These are phyloP conservation scores for Penstemon davidsonii DNA, from an alignment of 257 asterid species.

Conservation along the genomic window DNA sequence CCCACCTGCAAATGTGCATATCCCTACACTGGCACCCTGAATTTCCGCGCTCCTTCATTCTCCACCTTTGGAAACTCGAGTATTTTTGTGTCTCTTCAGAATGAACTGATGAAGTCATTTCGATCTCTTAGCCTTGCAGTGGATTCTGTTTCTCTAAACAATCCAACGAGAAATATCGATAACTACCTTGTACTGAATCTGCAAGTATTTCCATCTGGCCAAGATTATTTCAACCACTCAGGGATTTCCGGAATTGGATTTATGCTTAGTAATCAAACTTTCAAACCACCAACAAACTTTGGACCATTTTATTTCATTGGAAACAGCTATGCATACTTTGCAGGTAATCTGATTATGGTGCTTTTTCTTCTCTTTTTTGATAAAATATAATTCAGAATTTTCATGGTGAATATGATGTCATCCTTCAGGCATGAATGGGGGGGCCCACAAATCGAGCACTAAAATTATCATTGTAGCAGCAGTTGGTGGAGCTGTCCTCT, in stretches of 20 bases:
- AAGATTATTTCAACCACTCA: constrained; percentile 52
- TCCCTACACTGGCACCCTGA: constrained; percentile 69
- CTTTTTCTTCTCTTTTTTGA: background rate
- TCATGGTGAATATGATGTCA: background rate
- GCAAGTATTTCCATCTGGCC: constrained; percentile 60
- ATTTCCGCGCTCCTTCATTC: constrained; percentile 77
- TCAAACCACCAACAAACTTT: constrained; percentile 68
- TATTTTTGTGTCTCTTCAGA: constrained; percentile 40
- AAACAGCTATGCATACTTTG: constrained; percentile 43
- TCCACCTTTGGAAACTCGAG: constrained; percentile 58
- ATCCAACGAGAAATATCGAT: constrained; percentile 48
- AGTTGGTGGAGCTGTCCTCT: constrained; percentile 53
- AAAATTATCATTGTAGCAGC: constrained; percentile 61
- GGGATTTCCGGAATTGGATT: constrained; percentile 63
- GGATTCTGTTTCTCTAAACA: constrained; percentile 66
- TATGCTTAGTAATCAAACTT: constrained; percentile 73
- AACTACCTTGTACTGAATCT: constrained; percentile 56
- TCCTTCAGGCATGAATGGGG: constrained; percentile 33
- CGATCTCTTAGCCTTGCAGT: constrained; percentile 50
- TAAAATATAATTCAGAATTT: background rate
- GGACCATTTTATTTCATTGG: constrained; percentile 71
- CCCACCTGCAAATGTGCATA: constrained; percentile 73
- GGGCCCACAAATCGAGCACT: constrained; percentile 33
- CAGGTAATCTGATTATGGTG: constrained; percentile 41
- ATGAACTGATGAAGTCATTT: constrained; percentile 44